Conservation (phyloP, 2,329 filamentous ascomycete species). For the Myriosclerotinia curreyana region DNA sequence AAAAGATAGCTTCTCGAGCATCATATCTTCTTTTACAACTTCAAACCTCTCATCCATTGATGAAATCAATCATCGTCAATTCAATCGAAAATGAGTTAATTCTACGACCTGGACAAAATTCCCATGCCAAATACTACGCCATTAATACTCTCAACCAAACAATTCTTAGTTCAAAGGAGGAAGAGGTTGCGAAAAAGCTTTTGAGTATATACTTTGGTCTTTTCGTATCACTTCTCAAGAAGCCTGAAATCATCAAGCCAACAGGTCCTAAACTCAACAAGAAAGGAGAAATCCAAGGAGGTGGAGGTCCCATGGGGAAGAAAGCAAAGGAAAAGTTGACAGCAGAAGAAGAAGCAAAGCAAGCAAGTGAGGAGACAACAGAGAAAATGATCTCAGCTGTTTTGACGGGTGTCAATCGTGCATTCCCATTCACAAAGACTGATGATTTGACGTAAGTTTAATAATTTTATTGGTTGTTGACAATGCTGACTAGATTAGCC, state of each 20-base stretch:
- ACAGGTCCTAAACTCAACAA: constrained; percentile 47
- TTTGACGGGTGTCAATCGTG: constrained; percentile 90
- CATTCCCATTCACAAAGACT: constrained; percentile 85
- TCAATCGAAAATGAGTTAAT: constrained; percentile 85
- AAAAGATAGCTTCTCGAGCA: constrained; percentile 90
- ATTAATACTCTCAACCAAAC: constrained; percentile 98
- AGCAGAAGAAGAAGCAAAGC: constrained; percentile 42
- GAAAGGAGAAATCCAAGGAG: constrained; percentile 51
- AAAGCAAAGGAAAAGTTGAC: constrained; percentile 46
- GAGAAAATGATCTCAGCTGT: constrained; percentile 93
- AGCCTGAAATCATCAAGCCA: constrained; percentile 41
- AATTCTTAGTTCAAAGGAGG: constrained; percentile 80
- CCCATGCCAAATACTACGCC: constrained; percentile 90
- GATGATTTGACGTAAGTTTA: constrained; percentile 66
- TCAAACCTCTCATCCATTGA: constrained; percentile 81
- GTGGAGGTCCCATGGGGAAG: constrained; percentile 51
- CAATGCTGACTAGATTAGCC: constrained; percentile 45
- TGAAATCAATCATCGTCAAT: constrained; percentile 86
- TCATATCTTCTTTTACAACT: constrained; percentile 93
- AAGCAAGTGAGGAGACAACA: constrained; percentile 50
- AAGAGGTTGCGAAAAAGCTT: constrained; percentile 73
- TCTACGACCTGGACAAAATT: constrained; percentile 80
- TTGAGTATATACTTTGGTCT: constrained; percentile 89
- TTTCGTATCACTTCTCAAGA: constrained; percentile 79
- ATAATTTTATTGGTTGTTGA: neutral